These are phyloP conservation scores for Paraglomus brasilianum DNA, from an alignment of 192 early-diverging fungal species.

Conservation along the genomic window DNA sequence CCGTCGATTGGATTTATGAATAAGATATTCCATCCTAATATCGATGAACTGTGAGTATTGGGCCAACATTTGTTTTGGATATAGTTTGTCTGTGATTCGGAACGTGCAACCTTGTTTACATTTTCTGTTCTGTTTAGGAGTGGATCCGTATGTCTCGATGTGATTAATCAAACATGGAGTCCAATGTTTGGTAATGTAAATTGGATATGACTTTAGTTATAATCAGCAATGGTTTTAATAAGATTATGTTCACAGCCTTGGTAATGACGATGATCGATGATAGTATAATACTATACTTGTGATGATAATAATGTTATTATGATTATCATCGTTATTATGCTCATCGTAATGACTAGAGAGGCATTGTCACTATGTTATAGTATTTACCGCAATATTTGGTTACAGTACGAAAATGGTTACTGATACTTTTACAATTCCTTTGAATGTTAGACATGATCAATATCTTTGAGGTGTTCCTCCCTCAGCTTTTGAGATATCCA, in stretches of 20 bases:
- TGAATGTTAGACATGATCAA: constrained; percentile 95
- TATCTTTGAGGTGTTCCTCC: constrained; percentile 98
- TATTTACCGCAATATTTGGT: too few relatives aligned
- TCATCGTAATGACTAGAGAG: too few relatives aligned
- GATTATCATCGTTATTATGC: too few relatives aligned
- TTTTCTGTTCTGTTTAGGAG: constrained; percentile 55
- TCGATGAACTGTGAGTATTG: constrained; percentile 86
- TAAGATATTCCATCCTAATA: constrained; percentile 99
- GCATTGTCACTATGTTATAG: too few relatives aligned
- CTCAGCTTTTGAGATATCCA: constrained; percentile 95
- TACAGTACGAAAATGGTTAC: too few relatives aligned
- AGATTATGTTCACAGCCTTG: too few relatives aligned
- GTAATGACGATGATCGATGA: too few relatives aligned
- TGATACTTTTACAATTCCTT: too few relatives aligned
- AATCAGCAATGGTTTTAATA: too few relatives aligned
- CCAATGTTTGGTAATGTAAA: constrained; percentile 90
- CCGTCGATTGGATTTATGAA: constrained; percentile 99
- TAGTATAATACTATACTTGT: too few relatives aligned
- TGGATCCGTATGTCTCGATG: constrained; percentile 98
- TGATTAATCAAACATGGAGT: constrained; percentile 99
- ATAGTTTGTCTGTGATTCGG: neutral
- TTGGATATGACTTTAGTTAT: too few relatives aligned
- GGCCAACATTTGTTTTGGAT: neutral
- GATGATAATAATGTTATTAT: too few relatives aligned
- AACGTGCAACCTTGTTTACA: neutral